Evolutionary conservation across 345 rosid species (phyloP), one percentile per base, ranked within the genome.

Genomic region (Raphanus raphanistrum): DNA sequence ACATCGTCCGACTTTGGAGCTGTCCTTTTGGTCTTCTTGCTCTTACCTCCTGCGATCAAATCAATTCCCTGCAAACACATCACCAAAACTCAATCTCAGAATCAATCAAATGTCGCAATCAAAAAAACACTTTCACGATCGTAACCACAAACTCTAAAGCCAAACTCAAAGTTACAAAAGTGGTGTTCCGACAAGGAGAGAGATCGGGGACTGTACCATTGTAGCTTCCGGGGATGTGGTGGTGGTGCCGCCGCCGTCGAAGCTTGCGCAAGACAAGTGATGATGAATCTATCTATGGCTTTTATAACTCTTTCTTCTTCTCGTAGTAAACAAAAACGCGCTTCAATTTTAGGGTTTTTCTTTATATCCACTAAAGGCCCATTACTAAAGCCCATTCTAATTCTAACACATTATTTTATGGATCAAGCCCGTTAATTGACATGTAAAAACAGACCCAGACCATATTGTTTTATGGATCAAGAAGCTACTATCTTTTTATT

Each of bases 41-140:
- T 86, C 95, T 96, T 91, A 70, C 98, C 97, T 85, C 97, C 99
- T 10, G 97, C 97, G 68, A 88, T 79, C 85, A 96, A 69, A 86
- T 96, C 97, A 78, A 96, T 89, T 21, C 99, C 99, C 99, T 93
- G 85, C 2, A 63, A 32, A 74, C 3, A 45, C 68, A 28, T 25
- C 1, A 54, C 29, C 31, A 17, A 17, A 78, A 70, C 10, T 21
- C 8, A 59, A 59, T 59, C 41, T 62, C 66, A 43, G 27, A 80
- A 31, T 7, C 36, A 79, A 38, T 1, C 45, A 8, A 8, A 38
- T 8, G 12, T 38, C 31, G 16, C n/a, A 48, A 66, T 33, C 36
- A 32, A 32, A 32, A 32, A 15, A 17, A 31, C 1, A 6, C 5
- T 68, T 10, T 11, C 63, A 57, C 6, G 21, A 13, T 36, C 41